Conservation (phyloP, 2,329 filamentous ascomycete genomes). For the Diaporthe velutina region DNA sequence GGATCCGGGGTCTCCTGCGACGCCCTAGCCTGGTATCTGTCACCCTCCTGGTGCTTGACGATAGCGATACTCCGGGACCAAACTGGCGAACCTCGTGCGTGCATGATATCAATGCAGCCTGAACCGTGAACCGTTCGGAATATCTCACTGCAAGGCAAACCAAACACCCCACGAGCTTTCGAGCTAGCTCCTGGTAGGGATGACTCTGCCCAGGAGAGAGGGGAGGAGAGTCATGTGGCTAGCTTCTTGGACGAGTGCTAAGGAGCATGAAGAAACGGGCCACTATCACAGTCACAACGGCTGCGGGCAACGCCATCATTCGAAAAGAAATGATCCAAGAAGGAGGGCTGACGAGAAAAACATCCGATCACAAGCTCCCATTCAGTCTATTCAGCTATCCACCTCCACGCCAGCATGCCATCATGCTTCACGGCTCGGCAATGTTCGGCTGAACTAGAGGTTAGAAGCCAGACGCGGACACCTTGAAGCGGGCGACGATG, state of each 20-base stretch:
- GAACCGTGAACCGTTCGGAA: slow-evolving; percentile 12
- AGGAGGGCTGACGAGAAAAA: background rate
- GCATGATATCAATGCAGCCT: slow-evolving; percentile 33
- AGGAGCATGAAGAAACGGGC: slow-evolving; percentile 21
- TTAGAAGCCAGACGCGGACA: slow-evolving; percentile 4
- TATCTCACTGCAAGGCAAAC: background rate
- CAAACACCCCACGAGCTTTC: slow-evolving; percentile 3
- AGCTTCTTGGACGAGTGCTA: background rate
- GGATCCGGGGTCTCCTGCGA: slow-evolving; percentile 25
- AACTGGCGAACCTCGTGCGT: slow-evolving; percentile 16
- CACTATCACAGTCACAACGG: slow-evolving; percentile 22
- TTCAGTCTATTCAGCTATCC: background rate
- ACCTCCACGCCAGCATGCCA: slow-evolving; percentile 24
- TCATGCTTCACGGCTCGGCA: slow-evolving; percentile 27
- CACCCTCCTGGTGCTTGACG: background rate
- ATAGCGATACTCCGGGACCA: slow-evolving; percentile 26
- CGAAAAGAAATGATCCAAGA: background rate
- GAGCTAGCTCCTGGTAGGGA: slow-evolving; percentile 7
- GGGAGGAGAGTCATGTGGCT: slow-evolving; percentile 27
- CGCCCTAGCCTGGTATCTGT: slow-evolving; percentile 21
- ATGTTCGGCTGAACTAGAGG: slow-evolving; percentile 26
- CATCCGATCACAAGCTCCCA: slow-evolving; percentile 15
- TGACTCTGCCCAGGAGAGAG: background rate
- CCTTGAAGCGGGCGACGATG: slow-evolving; percentile 11
- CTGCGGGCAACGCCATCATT: slow-evolving; percentile 16